Evolutionary conservation across 2,329 filamentous ascomycete genomes (phyloP).

Genomic region (Ophioceras dolichostomum): DNA sequence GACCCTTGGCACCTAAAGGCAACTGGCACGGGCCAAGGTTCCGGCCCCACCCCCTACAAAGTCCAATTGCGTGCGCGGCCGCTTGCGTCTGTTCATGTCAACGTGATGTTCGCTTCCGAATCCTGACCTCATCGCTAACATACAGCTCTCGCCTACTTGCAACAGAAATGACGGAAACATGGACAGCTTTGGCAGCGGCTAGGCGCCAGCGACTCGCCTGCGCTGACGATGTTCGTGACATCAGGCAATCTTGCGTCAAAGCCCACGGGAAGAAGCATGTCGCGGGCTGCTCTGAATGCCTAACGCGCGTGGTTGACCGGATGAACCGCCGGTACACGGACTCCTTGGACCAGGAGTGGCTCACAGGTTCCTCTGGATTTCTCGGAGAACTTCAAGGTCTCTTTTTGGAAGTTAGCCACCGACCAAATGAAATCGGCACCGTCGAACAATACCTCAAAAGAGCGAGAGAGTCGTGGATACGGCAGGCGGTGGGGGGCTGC

Average conservation of each 20-base stretch:
- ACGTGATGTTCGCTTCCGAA: no score
- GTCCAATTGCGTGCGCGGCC: no score
- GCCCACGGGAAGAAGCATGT: conserved; percentile 30
- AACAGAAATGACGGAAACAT: conserved; percentile 12
- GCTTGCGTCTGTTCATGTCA: no score
- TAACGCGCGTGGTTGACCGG: conserved; percentile 30
- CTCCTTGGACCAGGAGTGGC: conserved; percentile 33
- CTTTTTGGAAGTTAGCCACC: conserved; percentile 32
- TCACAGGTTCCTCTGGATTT: conserved; percentile 33
- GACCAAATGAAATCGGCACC: conserved; percentile 26
- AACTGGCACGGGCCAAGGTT: no score
- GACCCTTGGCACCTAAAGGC: no score
- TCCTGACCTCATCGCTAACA: no score
- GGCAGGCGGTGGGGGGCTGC: conserved; percentile 11
- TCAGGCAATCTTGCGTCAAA: conserved; percentile 28
- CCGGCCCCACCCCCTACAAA: no score
- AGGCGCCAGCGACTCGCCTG: conserved; percentile 16
- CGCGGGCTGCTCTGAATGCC: conserved; percentile 34
- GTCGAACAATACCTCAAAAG: conserved; percentile 37
- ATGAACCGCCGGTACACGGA: conserved; percentile 28
- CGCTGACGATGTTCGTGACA: conserved; percentile 25
- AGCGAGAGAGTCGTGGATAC: conserved; percentile 39
- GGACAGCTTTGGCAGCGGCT: conserved; percentile 8
- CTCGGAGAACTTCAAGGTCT: conserved; percentile 35
- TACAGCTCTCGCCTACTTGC: no score